phyloP scores from a whole-genome alignment of 495 filamentous ascomycete genomes.

The Aspergillus heteromorphus region DNA sequence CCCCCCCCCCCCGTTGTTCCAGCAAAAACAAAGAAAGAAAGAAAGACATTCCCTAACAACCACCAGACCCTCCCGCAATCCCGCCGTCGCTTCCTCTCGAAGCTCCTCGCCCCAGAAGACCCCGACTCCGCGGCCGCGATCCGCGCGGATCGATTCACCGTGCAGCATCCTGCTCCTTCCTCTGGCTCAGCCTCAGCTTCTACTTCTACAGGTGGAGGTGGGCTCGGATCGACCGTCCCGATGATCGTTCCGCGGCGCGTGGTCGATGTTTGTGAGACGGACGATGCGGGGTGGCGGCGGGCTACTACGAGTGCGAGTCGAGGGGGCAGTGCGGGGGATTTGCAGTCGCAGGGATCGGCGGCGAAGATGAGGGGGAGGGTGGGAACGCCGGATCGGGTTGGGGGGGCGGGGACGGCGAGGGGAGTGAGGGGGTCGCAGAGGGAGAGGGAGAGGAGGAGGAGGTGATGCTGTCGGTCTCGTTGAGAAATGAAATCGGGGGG shows the following conservation, averaged over 20 bases:
- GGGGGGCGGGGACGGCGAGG: conserved; percentile 7
- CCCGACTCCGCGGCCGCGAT: conserved; percentile 24
- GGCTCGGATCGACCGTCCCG: neutral
- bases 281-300: conserved; percentile 20
- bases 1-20: neutral
- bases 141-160: conserved; percentile 24
- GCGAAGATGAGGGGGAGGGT: conserved; percentile 7
- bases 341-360: conserved; percentile 3
- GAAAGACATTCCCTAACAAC: no score
- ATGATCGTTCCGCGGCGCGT: conserved; percentile 9
- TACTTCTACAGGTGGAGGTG: no score
- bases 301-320: neutral
- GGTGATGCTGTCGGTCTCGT: conserved; percentile 1
- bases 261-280: conserved; percentile 19
- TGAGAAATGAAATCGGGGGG: no score
- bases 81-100: conserved; percentile 33
- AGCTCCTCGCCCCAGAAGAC: conserved; percentile 29
- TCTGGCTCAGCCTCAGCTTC: neutral
- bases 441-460: conserved; percentile 10
- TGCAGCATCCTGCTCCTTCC: conserved; percentile 9
- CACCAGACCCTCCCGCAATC: conserved; percentile 36
- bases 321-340: neutral
- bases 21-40: conserved; percentile 1
- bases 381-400: conserved; percentile 10
- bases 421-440: conserved; percentile 13